Evolutionary conservation across 345 rosid genomes (phyloP), one percentile per base, ranked within the genome.

Genomic region (Luvunga scandens): DNA sequence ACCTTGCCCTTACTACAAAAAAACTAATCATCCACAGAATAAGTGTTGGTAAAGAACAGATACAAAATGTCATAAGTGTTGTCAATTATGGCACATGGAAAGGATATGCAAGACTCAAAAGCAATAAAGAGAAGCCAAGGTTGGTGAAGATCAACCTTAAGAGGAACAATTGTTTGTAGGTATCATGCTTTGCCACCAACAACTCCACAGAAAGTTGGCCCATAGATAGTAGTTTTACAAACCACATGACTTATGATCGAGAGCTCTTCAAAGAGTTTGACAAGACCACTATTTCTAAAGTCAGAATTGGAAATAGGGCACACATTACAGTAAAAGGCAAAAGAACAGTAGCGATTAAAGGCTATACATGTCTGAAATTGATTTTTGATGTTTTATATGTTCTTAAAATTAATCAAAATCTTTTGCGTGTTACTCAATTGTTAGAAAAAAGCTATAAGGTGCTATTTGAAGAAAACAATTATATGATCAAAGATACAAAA

Each of bases 31-130:
- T 71, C 48, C 69, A 33, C 55, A 48, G 22, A 72, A 39, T 34
- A 79, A 25, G 24, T 79, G 77, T 24, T 72, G 76, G 83, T 72
- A 72, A 80, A 80, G 76, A 14, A 57, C 55, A 0, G 18, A 77
- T 36, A 12, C 18, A n/a, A 81, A 64, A 50, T 81, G 80, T 65
- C 14, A 34, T 1, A 77, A 71, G n/a, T 71, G 70, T 67, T 66
- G 71, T 1, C 48, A 81, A 22, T 22, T 45, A 12, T 39, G 61
- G 2, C 75, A 77, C 7, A 19, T 72, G 61, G 70, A 77, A 12
- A 62, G 63, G 9, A 25, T 70, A 10, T 75, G 72, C 72, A 75
- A 75, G 10, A 25, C 75, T 18, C 62, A 77, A 64, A n/a, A n/a
- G n/a, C 39, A 76, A 24, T 12, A 55, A 71, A 9, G 27, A 36